phyloP scores from a whole-genome alignment of 192 early-diverging fungal genomes.

The Gaertneriomyces sp. region DNA sequence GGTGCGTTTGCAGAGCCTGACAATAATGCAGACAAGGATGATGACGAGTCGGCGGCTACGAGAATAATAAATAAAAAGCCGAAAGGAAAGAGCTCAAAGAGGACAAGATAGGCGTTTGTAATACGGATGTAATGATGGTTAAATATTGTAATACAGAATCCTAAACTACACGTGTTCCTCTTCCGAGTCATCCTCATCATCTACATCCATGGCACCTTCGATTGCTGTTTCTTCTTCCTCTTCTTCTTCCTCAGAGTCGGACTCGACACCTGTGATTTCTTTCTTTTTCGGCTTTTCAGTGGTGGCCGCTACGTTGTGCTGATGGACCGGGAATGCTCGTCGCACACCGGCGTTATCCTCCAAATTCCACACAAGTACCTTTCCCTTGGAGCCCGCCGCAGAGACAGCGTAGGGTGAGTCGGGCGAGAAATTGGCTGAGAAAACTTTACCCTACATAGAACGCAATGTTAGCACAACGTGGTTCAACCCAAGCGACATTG shows the following conservation, averaged over 20 bases:
- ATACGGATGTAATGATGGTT: no score
- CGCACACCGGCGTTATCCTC: conserved; percentile 82
- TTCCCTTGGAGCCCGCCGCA: conserved; percentile 83
- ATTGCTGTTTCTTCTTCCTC: conserved; percentile 40
- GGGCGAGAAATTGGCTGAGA: conserved; percentile 80
- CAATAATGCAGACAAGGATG: conserved; percentile 28
- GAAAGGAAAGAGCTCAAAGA: neutral
- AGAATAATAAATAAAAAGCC: conserved; percentile 30
- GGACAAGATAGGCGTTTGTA: neutral
- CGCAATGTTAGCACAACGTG: conserved; percentile 7
- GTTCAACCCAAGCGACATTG: neutral
- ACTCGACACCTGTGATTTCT: conserved; percentile 35
- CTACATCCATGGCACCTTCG: conserved; percentile 25
- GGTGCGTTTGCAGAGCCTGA: conserved; percentile 23
- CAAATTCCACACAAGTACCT: conserved; percentile 90
- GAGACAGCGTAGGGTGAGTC: conserved; percentile 90
- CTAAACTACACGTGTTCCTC: conserved; percentile 20
- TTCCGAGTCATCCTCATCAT: conserved; percentile 36
- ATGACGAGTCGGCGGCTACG: conserved; percentile 32
- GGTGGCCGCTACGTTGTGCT: conserved; percentile 2
- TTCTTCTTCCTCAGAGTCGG: conserved; percentile 32
- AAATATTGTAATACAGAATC: no score
- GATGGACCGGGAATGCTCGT: conserved; percentile 46
- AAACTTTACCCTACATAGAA: conserved; percentile 63
- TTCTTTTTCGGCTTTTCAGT: conserved; percentile 5